Conservation (phyloP, 306 rosid species). For the Corylus avellana region DNA sequence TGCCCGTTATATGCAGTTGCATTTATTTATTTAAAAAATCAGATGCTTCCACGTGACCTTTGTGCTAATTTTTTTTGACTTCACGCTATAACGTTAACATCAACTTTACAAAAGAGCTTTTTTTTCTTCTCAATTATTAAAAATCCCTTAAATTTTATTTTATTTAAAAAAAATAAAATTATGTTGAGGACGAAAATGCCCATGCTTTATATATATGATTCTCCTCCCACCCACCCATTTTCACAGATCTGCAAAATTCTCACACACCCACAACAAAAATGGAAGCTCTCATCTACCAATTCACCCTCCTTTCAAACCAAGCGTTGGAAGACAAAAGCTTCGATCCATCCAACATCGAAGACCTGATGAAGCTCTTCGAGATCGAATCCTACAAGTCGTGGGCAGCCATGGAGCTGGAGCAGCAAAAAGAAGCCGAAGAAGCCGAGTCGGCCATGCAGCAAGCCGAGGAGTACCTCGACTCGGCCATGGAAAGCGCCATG, state of each 20-base stretch:
- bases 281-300: slow-evolving; percentile 80
- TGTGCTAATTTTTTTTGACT: too few relatives aligned
- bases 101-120: background rate
- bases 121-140: too few relatives aligned
- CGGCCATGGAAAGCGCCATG: slow-evolving; percentile 86
- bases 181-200: background rate
- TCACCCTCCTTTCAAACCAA: slow-evolving; percentile 69
- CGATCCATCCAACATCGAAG: slow-evolving; percentile 76
- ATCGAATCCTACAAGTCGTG: slow-evolving; percentile 90
- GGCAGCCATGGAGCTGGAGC: slow-evolving; percentile 78
- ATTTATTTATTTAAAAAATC: too few relatives aligned
- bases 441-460: slow-evolving; percentile 55
- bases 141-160: too few relatives aligned
- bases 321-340: slow-evolving; percentile 75
- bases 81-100: background rate
- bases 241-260: slow-evolving; percentile 2
- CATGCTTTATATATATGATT: background rate
- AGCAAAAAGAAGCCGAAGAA: slow-evolving; percentile 50
- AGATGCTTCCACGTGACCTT: too few relatives aligned
- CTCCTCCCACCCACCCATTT: background rate
- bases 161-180: too few relatives aligned
- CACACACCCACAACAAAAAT: slow-evolving; percentile 22
- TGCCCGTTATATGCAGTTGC: too few relatives aligned
- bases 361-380: slow-evolving; percentile 83
- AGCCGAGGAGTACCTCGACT: slow-evolving; percentile 72